Evolutionary conservation across 495 filamentous ascomycete genomes (phyloP).

Genomic region (Massariosphaeria phaeospora): DNA sequence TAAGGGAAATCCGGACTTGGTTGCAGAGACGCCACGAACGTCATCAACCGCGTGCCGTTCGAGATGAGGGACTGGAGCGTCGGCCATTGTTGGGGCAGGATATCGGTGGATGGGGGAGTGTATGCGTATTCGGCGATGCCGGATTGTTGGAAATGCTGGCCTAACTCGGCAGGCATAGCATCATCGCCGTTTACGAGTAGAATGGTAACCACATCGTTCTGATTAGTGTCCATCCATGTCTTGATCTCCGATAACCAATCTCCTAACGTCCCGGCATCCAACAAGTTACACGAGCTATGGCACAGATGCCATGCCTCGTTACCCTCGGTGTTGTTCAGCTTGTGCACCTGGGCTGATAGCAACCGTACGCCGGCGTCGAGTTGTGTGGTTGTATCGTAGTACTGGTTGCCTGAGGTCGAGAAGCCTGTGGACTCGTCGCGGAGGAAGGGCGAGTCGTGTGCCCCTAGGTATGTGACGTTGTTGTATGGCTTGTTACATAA

Average conservation of each 20-base stretch:
- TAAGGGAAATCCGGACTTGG: constrained; percentile 33
- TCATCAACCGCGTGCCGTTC: constrained; percentile 38
- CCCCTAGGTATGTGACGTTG: constrained; percentile 59
- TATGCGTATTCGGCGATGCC: constrained; percentile 37
- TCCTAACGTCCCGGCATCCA: constrained; percentile 37
- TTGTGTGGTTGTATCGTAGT: constrained; percentile 38
- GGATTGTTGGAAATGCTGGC: constrained; percentile 33
- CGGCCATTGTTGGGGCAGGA: constrained; percentile 34
- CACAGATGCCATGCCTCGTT: constrained; percentile 38
- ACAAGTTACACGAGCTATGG: constrained; percentile 37
- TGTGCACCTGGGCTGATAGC: constrained; percentile 40
- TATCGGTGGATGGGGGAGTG: constrained; percentile 21
- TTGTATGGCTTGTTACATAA: constrained; percentile 57
- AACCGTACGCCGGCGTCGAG: constrained; percentile 40
- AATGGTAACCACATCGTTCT: constrained; percentile 42
- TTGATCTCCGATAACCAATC: constrained; percentile 37
- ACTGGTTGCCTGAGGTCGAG: constrained; percentile 40
- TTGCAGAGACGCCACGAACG: constrained; percentile 35
- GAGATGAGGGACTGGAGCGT: constrained; percentile 38
- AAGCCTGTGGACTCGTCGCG: constrained; percentile 45
- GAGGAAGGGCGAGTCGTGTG: constrained; percentile 60
- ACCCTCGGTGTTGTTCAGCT: constrained; percentile 17
- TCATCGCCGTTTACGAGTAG: constrained; percentile 40
- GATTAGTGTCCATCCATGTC: constrained; percentile 39
- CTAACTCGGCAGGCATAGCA: constrained; percentile 29